These are phyloP conservation scores for Pseudonectria buxi DNA, from an alignment of 2,329 filamentous ascomycete genomes.

Conservation along the genomic window DNA sequence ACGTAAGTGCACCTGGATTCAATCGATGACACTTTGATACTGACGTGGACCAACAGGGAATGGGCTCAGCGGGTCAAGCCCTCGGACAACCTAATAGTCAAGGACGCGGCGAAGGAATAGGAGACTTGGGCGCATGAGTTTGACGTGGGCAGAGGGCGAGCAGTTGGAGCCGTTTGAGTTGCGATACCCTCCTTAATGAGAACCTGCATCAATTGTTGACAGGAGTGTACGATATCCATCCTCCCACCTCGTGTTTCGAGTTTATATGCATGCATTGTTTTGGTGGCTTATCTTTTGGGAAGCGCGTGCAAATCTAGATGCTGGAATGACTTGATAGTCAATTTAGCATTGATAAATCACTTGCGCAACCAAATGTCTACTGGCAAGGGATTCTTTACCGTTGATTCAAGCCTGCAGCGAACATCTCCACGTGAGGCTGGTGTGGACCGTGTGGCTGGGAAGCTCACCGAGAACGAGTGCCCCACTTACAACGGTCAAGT, in stretches of 20 bases:
- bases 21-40: constrained; percentile 20
- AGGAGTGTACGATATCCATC: constrained; percentile 23
- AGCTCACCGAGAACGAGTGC: constrained; percentile 4
- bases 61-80: constrained; percentile 61
- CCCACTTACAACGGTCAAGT: background rate
- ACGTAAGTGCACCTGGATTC: constrained; percentile 58
- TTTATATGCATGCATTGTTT: constrained; percentile 11
- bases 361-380: constrained; percentile 15
- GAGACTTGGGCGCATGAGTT: background rate
- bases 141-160: constrained; percentile 10
- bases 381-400: constrained; percentile 16
- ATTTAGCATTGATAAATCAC: constrained; percentile 15
- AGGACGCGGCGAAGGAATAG: constrained; percentile 31
- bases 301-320: constrained; percentile 8
- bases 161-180: constrained; percentile 14
- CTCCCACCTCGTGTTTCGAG: constrained; percentile 13
- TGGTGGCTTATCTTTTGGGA: constrained; percentile 1
- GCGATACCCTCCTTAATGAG: constrained; percentile 27
- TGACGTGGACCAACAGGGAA: constrained; percentile 37
- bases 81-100: constrained; percentile 56
- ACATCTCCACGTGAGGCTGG: too few species aligned
- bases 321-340: constrained; percentile 11
- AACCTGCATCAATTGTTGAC: constrained; percentile 11
- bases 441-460: constrained; percentile 3
- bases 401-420: too few species aligned